Percentiles rank a stretch among this genome's conserved stretches.
Conservation (phyloP, 441 rosid species). For the Pelargonium myrrhifolium region DNA sequence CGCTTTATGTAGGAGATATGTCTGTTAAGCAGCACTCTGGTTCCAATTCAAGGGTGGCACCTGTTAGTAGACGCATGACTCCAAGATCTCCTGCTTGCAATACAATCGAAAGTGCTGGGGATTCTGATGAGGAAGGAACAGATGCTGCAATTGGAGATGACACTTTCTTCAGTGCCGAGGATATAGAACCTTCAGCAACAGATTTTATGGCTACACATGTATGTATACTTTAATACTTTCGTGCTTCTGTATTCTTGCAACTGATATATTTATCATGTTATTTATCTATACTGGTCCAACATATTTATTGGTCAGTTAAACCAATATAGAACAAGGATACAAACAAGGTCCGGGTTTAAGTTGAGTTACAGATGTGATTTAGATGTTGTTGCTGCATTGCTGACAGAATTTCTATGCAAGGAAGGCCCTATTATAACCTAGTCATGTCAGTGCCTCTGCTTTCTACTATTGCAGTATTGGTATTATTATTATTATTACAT, state of each 20-base stretch:
- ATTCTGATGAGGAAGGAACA: slow-evolving; percentile 57
- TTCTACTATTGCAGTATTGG: not conserved
- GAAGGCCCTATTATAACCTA: not conserved
- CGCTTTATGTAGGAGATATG: slow-evolving; percentile 32
- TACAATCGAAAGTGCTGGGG: slow-evolving; percentile 37
- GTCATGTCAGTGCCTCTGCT: not conserved
- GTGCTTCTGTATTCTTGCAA: not conserved
- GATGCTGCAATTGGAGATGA: slow-evolving; percentile 38
- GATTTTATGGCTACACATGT: slow-evolving; percentile 21
- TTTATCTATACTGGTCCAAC: not conserved
- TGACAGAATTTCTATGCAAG: not conserved
- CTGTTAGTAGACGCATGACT: slow-evolving; percentile 39
- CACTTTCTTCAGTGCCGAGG: slow-evolving; percentile 18
- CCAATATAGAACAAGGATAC: not conserved
- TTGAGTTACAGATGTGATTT: not conserved
- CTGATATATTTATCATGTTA: not conserved
- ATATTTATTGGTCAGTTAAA: not conserved
- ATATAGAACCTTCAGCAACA: slow-evolving; percentile 21
- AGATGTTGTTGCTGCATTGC: too few relatives aligned
- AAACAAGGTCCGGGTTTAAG: not conserved
- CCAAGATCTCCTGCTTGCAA: slow-evolving; percentile 49
- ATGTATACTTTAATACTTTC: not conserved
- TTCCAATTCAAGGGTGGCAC: slow-evolving; percentile 36
- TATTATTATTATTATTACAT: not conserved
- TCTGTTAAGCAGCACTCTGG: slow-evolving; percentile 27